Evolutionary conservation across 2,329 filamentous ascomycete genomes (phyloP), one percentile per base, ranked within the genome.

Genomic region (Fusarium clavum): DNA sequence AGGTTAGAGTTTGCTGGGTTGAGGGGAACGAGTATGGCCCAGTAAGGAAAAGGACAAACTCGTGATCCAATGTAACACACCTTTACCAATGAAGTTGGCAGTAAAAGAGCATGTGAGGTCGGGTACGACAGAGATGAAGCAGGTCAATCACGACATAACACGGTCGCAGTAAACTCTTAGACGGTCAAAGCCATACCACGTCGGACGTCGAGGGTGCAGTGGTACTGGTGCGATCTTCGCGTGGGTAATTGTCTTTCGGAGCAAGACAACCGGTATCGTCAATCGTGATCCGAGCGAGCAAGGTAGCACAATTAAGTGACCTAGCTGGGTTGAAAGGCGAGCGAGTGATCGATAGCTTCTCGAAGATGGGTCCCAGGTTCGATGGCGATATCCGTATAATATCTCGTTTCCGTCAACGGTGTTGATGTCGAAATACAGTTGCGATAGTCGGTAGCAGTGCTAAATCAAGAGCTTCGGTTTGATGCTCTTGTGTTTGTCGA

Each of bases 111-210:
- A 67, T 67, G 57, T 64, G 57, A 70, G 57, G 62, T 58, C 70
- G n/a, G 57, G 61, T 71, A 48, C 67, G 55, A 73, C 69, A 57
- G 44, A 70, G 51, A 69, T 73, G 65, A 64, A 64, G 56, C 61
- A 63, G 55, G 46, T 69, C 63, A 62, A 63, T 75, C 72, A 75
- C 57, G 34, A 64, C 73, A 72, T 71, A 71, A 74, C 65, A 74
- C 61, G 56, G 47, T 49, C 49, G 34, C 70, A 22, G 47, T 57
- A 58, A 45, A 47, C 60, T 66, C 65, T 75, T 54, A 75, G 57
- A 59, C 52, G 41, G 51, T 56, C 64, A 53, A 72, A 68, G 68
- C 66, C 73, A 75, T 76, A 71, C 71, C 73, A 75, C 61, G 61
- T 62, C 52, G 59, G 53, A 64, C 49, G 46, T 70, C 27, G 41